These are phyloP conservation scores for Buxus sempervirens DNA, from an alignment of 164 flowering plant species.

Conservation along the genomic window DNA sequence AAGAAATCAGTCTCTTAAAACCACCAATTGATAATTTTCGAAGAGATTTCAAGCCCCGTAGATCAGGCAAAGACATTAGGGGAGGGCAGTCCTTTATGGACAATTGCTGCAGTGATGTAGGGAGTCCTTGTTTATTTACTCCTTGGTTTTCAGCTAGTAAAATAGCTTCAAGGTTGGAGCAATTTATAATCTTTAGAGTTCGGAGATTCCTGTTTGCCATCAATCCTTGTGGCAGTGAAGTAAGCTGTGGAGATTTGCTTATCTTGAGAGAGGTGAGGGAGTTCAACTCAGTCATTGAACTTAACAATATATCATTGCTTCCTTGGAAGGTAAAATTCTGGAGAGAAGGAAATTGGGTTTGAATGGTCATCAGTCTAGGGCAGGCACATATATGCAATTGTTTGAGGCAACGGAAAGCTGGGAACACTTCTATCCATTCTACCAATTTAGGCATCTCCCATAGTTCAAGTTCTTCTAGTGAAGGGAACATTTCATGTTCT, in stretches of 20 bases:
- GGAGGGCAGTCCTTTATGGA: neutral
- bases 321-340: neutral
- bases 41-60: neutral
- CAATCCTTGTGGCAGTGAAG: neutral
- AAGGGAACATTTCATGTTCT: conserved; percentile 9
- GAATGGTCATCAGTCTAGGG: neutral
- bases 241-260: neutral
- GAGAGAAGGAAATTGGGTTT: conserved; percentile 9
- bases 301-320: neutral
- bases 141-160: conserved; percentile 1
- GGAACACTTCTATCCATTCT: conserved; percentile 17
- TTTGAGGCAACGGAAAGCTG: conserved; percentile 18
- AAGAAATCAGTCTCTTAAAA: neutral
- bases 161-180: conserved; percentile 7
- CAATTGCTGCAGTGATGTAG: conserved; percentile 3
- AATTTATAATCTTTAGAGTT: neutral
- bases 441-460: conserved; percentile 3
- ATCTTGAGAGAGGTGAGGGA: conserved; percentile 6
- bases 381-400: conserved; percentile 4
- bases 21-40: neutral
- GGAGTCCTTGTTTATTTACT: neutral
- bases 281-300: neutral
- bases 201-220: conserved; percentile 1
- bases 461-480: conserved; percentile 9
- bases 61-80: neutral